These are phyloP conservation scores for Emericellopsis terricola DNA, from an alignment of 495 filamentous ascomycete genomes.

Conservation along the genomic window DNA sequence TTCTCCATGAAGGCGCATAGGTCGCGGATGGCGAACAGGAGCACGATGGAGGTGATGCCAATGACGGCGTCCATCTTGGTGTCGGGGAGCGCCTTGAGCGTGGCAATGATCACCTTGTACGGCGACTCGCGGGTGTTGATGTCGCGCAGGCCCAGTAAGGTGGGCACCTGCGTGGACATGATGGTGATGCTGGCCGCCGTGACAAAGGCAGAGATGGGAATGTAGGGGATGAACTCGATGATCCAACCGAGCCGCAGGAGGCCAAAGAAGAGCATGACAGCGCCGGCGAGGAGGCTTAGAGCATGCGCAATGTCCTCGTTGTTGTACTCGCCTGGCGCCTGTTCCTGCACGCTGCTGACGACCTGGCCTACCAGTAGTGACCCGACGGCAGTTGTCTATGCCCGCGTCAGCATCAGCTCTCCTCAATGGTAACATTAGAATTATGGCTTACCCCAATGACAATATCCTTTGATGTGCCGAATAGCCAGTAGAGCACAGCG, in stretches of 20 bases:
- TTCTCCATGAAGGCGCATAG: conserved; percentile 7
- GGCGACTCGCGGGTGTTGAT: conserved; percentile 18
- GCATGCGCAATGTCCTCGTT: conserved; percentile 16
- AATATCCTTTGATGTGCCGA: conserved; percentile 37
- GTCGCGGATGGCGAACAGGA: conserved; percentile 13
- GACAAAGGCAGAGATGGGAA: conserved; percentile 8
- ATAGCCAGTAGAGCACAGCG: conserved; percentile 36
- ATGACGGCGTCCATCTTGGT: conserved; percentile 16
- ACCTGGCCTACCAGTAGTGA: conserved; percentile 7
- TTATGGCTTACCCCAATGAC: conserved; percentile 36
- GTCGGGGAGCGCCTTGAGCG: conserved; percentile 12
- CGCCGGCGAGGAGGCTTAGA: conserved; percentile 12
- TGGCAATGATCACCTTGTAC: conserved; percentile 17
- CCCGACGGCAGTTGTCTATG: conserved; percentile 6
- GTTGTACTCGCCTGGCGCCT: conserved; percentile 6
- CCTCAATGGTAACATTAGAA: too few species aligned
- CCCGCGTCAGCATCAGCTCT: neutral
- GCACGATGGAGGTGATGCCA: conserved; percentile 13
- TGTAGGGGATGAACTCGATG: conserved; percentile 17
- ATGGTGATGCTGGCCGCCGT: conserved; percentile 13
- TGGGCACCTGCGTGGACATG: conserved; percentile 15
- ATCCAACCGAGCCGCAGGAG: conserved; percentile 16
- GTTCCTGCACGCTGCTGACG: conserved; percentile 2
- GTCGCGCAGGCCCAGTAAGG: conserved; percentile 13
- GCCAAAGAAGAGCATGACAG: conserved; percentile 13